Evolutionary conservation across 2,329 filamentous ascomycete species (phyloP).

Genomic region (Waltergamsia citrina): DNA sequence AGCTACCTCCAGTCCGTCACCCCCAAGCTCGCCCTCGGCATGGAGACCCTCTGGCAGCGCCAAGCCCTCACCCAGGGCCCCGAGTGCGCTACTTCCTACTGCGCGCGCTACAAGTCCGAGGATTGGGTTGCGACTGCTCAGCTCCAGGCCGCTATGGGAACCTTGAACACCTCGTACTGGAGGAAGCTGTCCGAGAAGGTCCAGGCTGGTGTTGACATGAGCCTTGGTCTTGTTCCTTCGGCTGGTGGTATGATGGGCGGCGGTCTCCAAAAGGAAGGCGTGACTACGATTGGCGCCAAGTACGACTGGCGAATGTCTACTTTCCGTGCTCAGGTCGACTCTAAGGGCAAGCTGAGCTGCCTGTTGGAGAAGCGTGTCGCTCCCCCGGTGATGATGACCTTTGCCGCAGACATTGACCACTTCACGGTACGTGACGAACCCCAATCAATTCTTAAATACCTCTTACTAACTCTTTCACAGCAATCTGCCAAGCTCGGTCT

Average conservation of each 20-base stretch:
- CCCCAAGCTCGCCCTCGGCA: conserved; percentile 72
- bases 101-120: conserved; percentile 77
- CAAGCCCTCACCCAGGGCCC: conserved; percentile 74
- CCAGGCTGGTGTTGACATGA: conserved; percentile 91
- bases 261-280: conserved; percentile 72
- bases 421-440: conserved; percentile 60
- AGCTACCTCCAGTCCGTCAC: conserved; percentile 94
- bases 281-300: conserved; percentile 88
- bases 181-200: conserved; percentile 86
- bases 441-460: neutral
- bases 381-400: conserved; percentile 84
- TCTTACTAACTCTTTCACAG: conserved; percentile 39
- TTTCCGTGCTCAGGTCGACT: conserved; percentile 93
- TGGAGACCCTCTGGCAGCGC: conserved; percentile 93
- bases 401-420: conserved; percentile 95
- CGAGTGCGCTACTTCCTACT: conserved; percentile 87
- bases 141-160: conserved; percentile 72
- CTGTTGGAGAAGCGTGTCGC: conserved; percentile 93
- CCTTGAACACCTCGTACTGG: conserved; percentile 90
- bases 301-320: conserved; percentile 96
- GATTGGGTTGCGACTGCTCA: conserved; percentile 94
- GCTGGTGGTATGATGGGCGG: conserved; percentile 65
- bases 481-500: conserved; percentile 92
- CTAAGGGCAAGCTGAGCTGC: conserved; percentile 85
- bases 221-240: conserved; percentile 67